Evolutionary conservation across 1,139 yeast genomes (phyloP).

Genomic region (Lodderomyces oxycetoniae): DNA sequence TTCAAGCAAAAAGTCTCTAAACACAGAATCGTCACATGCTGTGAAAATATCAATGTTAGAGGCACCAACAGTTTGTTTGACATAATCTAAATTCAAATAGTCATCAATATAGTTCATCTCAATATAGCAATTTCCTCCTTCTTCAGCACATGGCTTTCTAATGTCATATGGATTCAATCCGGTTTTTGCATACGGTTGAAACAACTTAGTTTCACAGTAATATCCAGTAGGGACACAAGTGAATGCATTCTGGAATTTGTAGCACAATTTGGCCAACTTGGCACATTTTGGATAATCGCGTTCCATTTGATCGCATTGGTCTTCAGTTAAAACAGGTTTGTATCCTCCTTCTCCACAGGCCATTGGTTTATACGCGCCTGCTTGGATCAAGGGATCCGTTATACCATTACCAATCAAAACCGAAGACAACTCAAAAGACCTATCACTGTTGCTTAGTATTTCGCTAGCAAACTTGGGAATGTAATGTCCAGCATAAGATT

Average conservation of each 20-base stretch:
- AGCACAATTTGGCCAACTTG: constrained; percentile 73
- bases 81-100: constrained; percentile 32
- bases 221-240: constrained; percentile 89
- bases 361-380: constrained; percentile 71
- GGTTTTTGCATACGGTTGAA: constrained; percentile 18
- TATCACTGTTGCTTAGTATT: constrained; percentile 60
- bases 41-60: constrained; percentile 73
- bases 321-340: constrained; percentile 57
- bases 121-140: constrained; percentile 61
- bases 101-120: constrained; percentile 31
- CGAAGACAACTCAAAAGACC: constrained; percentile 63
- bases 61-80: constrained; percentile 78
- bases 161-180: constrained; percentile 94
- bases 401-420: constrained; percentile 81
- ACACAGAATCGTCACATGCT: constrained; percentile 80
- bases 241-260: constrained; percentile 69
- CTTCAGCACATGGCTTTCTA: constrained; percentile 73
- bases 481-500: constrained; percentile 85
- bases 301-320: constrained; percentile 55
- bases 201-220: constrained; percentile 40
- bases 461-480: constrained; percentile 76
- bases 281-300: constrained; percentile 69
- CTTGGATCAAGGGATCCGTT: constrained; percentile 70
- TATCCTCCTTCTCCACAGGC: constrained; percentile 82
- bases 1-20: constrained; percentile 61